Conservation (phyloP, 2,329 filamentous ascomycete species). For the Calonectria crousiana region DNA sequence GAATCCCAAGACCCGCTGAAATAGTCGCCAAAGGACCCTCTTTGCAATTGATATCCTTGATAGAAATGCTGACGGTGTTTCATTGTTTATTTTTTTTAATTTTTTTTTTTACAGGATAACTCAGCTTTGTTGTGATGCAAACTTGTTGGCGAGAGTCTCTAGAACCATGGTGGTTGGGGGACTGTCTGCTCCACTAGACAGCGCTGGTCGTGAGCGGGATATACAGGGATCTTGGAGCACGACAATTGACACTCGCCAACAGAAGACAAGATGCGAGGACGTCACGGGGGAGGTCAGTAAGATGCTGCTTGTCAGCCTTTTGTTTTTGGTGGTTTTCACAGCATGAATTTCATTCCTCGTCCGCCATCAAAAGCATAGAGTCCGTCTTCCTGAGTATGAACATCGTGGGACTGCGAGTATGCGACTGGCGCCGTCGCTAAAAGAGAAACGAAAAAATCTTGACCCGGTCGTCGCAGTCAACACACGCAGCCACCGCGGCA, state of each 20-base stretch:
- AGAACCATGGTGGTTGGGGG: constrained; percentile 1
- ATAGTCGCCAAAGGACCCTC: constrained; percentile 21
- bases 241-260: neutral
- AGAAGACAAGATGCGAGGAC: neutral
- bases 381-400: constrained; percentile 33
- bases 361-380: constrained; percentile 35
- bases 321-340: constrained; percentile 28
- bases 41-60: constrained; percentile 6
- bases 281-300: neutral
- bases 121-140: neutral
- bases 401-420: constrained; percentile 22
- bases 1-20: constrained; percentile 37
- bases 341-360: constrained; percentile 45
- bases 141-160: neutral
- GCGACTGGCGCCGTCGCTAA: constrained; percentile 34
- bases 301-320: constrained; percentile 26
- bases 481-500: constrained; percentile 9
- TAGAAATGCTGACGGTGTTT: constrained; percentile 15
- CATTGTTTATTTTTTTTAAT: neutral
- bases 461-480: constrained; percentile 11
- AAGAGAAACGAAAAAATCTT: constrained; percentile 15
- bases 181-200: neutral
- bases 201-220: neutral
- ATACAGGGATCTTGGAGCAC: neutral
- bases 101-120: neutral